Evolutionary conservation across 768 basidiomycete species (phyloP), one percentile per base, ranked within the genome.

Genomic region (Tremella fuciformis): DNA sequence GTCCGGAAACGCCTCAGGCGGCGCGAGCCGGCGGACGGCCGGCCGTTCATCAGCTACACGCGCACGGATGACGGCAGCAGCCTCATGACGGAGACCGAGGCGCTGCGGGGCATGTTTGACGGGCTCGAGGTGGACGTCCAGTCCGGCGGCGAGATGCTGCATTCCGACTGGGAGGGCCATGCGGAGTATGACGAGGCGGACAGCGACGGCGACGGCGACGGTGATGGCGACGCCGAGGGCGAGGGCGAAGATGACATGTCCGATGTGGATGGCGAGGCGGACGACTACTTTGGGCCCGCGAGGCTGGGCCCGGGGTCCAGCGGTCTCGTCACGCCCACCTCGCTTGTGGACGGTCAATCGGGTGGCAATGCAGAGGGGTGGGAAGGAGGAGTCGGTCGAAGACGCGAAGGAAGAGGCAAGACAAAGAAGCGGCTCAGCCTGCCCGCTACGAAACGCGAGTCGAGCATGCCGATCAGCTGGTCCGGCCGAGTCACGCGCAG

Each of bases 11-110:
- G 8, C 26, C 42, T 9, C 38, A 54, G 37, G n/a, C n/a, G 26
- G 29, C 29, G 29, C 6, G 29, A 34, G 11, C 29, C 29, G 29
- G 42, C 6, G 22, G 15, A 56, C 42, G 21, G 48, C 8, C 38
- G 68, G 40, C 68, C 71, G 11, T 73, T 73, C 41, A 52, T 70
- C 3, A 61, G 58, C 18, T 67, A 64, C 42, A 73, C 71, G 8
- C 24, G 65, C 46, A 73, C 65, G 13, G 56, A 64, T 26, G 71
- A 73, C 49, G 71, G 68, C 0, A 57, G 65, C n/a, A 64, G 62
- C 24, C 54, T 73, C 1, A 34, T 66, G 1, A 67, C 71, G 2
- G 66, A 70, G 26, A 53, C 65, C 25, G 24, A 44, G 26, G 51
- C 62, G 8, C 53, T 73, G 19, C 49, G 64, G 34, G 53, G 42